Evolutionary conservation across 805 yeast genomes (phyloP).

Genomic region (Ogataea angusta): DNA sequence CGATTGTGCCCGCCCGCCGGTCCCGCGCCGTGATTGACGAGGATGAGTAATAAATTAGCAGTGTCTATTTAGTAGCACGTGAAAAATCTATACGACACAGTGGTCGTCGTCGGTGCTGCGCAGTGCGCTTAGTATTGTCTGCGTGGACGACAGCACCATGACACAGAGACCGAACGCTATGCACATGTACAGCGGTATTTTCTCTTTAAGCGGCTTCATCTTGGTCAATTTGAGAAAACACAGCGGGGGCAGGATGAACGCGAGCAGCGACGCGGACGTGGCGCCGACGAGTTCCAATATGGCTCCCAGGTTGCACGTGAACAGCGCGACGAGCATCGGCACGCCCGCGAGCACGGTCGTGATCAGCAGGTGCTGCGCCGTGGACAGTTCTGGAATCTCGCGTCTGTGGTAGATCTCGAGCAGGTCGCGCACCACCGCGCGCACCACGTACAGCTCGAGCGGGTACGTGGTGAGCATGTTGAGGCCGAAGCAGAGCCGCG

Average conservation of each 20-base stretch:
- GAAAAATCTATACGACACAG: slow-evolving; percentile 35
- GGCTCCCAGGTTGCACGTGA: slow-evolving; percentile 87
- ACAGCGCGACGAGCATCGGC: slow-evolving; percentile 72
- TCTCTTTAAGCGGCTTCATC: slow-evolving; percentile 39
- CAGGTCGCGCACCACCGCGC: slow-evolving; percentile 80
- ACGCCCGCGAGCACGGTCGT: slow-evolving; percentile 64
- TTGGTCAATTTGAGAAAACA: slow-evolving; percentile 69
- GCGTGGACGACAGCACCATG: slow-evolving; percentile 77
- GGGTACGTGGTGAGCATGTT: slow-evolving; percentile 94
- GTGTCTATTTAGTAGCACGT: too few species aligned
- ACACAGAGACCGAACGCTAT: slow-evolving; percentile 70
- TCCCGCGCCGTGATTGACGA: slow-evolving; percentile 2
- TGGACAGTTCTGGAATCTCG: slow-evolving; percentile 25
- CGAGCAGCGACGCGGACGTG: slow-evolving; percentile 88
- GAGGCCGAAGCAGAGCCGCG: slow-evolving; percentile 86
- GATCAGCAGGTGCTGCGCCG: slow-evolving; percentile 53
- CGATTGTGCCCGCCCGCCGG: background rate
- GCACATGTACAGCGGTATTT: slow-evolving; percentile 57
- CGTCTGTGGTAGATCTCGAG: slow-evolving; percentile 29
- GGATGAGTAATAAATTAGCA: background rate
- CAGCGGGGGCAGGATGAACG: slow-evolving; percentile 85
- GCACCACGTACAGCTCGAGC: slow-evolving; percentile 80
- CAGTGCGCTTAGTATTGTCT: slow-evolving; percentile 54
- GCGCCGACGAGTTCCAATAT: slow-evolving; percentile 89
- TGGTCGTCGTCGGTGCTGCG: slow-evolving; percentile 41